Evolutionary conservation across 2,329 filamentous ascomycete genomes (phyloP).

Genomic region (Coniochaeta ligniaria): DNA sequence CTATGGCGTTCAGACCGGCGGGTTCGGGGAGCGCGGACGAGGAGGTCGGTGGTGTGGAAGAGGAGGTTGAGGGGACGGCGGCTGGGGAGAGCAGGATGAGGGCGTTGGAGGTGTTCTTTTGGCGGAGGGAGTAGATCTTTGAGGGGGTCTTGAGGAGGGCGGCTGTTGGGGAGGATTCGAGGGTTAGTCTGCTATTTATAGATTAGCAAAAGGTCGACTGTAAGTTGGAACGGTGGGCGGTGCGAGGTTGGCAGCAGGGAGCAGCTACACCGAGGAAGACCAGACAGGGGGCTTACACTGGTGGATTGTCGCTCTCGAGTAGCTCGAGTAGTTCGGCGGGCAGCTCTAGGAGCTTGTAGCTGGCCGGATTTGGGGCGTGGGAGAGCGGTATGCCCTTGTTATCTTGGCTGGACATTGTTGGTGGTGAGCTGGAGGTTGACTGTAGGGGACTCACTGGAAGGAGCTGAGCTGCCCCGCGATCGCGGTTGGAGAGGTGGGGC

Average conservation of each 20-base stretch:
- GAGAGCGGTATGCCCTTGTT: slow-evolving; percentile 40
- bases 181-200: slow-evolving; percentile 29
- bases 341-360: slow-evolving; percentile 56
- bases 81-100: slow-evolving; percentile 44
- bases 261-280: neutral
- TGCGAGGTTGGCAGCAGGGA: neutral
- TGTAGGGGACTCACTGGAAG: too few species aligned
- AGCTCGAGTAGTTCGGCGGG: slow-evolving; percentile 49
- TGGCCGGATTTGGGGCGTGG: slow-evolving; percentile 38
- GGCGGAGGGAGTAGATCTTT: slow-evolving; percentile 51
- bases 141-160: slow-evolving; percentile 45
- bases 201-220: slow-evolving; percentile 10
- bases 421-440: neutral
- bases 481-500: neutral
- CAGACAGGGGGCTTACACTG: slow-evolving; percentile 30
- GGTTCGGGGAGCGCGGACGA: slow-evolving; percentile 24
- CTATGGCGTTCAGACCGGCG: slow-evolving; percentile 30
- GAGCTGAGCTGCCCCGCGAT: neutral
- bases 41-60: slow-evolving; percentile 3
- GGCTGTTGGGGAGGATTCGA: slow-evolving; percentile 41
- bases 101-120: slow-evolving; percentile 63
- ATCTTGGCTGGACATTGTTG: slow-evolving; percentile 36
- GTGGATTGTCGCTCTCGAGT: slow-evolving; percentile 46
- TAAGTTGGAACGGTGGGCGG: slow-evolving; percentile 4
- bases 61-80: neutral